phyloP scores from a whole-genome alignment of 306 rosid genomes.

The Glycyrrhiza uralensis region DNA sequence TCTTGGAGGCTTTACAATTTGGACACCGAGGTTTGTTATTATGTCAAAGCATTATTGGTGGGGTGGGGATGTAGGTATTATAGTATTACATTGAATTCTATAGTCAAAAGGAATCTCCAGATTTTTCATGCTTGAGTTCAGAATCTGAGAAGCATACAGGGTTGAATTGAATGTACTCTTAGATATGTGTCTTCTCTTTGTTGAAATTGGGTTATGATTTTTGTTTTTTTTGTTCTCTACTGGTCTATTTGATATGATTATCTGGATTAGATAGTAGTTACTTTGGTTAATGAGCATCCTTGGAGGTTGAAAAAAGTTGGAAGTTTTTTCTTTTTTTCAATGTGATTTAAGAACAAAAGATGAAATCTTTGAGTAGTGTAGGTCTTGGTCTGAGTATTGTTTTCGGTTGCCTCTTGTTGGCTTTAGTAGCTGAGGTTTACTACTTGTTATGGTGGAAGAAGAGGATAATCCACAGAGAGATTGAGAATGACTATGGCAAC shows the following conservation, averaged over 20 bases:
- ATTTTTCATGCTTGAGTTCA: conserved; percentile 31
- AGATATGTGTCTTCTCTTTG: conserved; percentile 22
- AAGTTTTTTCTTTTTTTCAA: conserved; percentile 34
- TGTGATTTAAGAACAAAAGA: conserved; percentile 53
- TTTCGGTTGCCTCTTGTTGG: conserved; percentile 84
- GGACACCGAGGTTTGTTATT: conserved; percentile 29
- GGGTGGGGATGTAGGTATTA: conserved; percentile 6
- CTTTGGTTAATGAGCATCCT: conserved; percentile 7
- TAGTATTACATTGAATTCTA: background rate
- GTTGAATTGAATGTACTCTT: conserved; percentile 6
- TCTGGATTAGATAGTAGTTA: background rate
- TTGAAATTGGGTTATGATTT: conserved; percentile 24
- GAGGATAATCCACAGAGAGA: conserved; percentile 64
- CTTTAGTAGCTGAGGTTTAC: conserved; percentile 91
- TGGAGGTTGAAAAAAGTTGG: background rate
- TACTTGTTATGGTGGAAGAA: conserved; percentile 97
- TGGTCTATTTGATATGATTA: background rate
- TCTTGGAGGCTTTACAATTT: conserved; percentile 33
- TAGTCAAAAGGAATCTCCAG: conserved; percentile 26
- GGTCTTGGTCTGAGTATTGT: conserved; percentile 92
- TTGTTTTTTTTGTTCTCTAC: background rate
- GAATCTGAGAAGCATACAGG: conserved; percentile 3
- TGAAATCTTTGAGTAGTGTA: conserved; percentile 92
- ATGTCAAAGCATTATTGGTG: conserved; percentile 20
- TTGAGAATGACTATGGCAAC: conserved; percentile 61